Conservation (phyloP, 2,329 filamentous ascomycete genomes). For the Claviceps maximensis region DNA sequence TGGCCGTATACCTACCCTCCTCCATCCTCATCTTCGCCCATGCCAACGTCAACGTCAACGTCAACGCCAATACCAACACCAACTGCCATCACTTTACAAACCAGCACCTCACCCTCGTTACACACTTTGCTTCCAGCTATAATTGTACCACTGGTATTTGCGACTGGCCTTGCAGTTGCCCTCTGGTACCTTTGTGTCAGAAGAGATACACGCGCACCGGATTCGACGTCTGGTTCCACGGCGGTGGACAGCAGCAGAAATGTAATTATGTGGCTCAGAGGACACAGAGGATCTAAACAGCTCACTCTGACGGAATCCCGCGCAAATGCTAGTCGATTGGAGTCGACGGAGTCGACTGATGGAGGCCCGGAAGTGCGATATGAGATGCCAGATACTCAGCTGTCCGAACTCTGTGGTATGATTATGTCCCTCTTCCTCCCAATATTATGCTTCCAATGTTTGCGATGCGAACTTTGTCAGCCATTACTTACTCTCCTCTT, state of each 20-base stretch:
- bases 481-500: neutral
- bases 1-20: conserved; percentile 41
- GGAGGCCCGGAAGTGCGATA: conserved; percentile 4
- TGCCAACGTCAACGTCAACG: neutral
- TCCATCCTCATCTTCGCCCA: neutral
- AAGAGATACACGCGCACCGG: conserved; percentile 19
- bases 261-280: conserved; percentile 40
- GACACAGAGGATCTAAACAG: conserved; percentile 29
- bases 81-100: neutral
- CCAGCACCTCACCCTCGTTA: neutral
- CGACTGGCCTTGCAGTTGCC: conserved; percentile 21
- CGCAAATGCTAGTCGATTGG: neutral
- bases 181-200: conserved; percentile 41
- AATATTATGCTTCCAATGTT: neutral
- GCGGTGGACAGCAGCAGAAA: conserved; percentile 34
- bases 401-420: conserved; percentile 36
- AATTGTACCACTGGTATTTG: conserved; percentile 6
- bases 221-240: conserved; percentile 23
- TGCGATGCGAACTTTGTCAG: neutral
- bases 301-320: conserved; percentile 1
- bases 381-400: conserved; percentile 30
- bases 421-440: neutral
- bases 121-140: conserved; percentile 8
- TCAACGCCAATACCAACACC: neutral
- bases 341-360: neutral